A percentile compares a stretch with the other conserved stretches of the same genome.
phyloP scores from a whole-genome alignment of 805 yeast genomes.

The Kazachstania taianensis region DNA sequence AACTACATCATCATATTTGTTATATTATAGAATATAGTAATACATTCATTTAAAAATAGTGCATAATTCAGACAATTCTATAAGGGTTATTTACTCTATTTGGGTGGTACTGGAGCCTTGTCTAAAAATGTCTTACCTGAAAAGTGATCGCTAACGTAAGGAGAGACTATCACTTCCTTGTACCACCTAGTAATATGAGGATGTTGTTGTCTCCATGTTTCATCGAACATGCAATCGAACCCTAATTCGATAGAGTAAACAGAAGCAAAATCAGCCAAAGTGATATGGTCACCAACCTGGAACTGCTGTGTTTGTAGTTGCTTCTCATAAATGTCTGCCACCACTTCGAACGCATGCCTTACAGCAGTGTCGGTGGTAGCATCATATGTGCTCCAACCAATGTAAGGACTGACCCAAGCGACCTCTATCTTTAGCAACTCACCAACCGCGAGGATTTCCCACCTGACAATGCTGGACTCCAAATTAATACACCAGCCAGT shows the following conservation, averaged over 20 bases:
- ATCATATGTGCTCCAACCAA: conserved; percentile 64
- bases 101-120: background rate
- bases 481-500: conserved; percentile 36
- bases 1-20: no score
- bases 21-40: no score
- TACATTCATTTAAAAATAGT: no score
- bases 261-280: conserved; percentile 26
- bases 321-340: conserved; percentile 40
- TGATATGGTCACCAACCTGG: conserved; percentile 56
- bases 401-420: conserved; percentile 40
- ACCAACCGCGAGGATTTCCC: conserved; percentile 65
- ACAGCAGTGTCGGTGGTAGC: conserved; percentile 47
- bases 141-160: conserved; percentile 6
- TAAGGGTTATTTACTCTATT: no score
- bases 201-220: conserved; percentile 48
- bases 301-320: conserved; percentile 50
- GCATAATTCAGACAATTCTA: no score
- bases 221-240: conserved; percentile 47
- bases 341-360: conserved; percentile 30
- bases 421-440: conserved; percentile 47
- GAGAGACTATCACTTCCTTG: conserved; percentile 3
- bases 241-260: conserved; percentile 12
- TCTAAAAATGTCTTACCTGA: background rate
- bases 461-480: conserved; percentile 46
- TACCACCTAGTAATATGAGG: conserved; percentile 38